Conservation (phyloP, 768 basidiomycete species). For the Termitomyces heimii region DNA sequence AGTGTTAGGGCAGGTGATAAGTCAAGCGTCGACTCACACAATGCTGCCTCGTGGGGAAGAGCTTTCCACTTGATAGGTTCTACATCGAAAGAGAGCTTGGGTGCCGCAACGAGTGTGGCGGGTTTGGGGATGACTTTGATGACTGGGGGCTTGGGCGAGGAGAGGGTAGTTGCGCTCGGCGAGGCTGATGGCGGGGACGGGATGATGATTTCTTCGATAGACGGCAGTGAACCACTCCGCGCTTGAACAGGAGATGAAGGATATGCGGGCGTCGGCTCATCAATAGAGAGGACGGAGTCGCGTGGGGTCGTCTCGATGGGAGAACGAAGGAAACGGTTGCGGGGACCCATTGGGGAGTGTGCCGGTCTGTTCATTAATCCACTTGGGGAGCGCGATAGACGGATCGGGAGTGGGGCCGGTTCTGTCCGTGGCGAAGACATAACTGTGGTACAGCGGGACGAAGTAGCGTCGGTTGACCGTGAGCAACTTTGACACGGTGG, state of each 20-base stretch:
- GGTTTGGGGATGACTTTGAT: slow-evolving; percentile 15
- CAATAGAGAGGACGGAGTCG: slow-evolving; percentile 13
- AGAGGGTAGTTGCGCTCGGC: not conserved
- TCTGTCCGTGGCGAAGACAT: slow-evolving; percentile 18
- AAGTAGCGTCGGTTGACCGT: slow-evolving; percentile 4
- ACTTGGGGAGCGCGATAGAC: slow-evolving; percentile 12
- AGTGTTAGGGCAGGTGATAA: not conserved
- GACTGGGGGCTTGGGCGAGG: not conserved
- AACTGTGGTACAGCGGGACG: not conserved
- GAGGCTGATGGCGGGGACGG: not conserved
- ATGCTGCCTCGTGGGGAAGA: slow-evolving; percentile 62
- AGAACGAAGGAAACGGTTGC: slow-evolving; percentile 12
- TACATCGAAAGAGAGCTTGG: slow-evolving; percentile 50
- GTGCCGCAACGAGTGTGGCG: slow-evolving; percentile 40
- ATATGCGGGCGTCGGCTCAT: slow-evolving; percentile 12
- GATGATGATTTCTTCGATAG: slow-evolving; percentile 8
- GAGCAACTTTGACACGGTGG: slow-evolving; percentile 1
- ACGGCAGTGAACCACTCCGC: slow-evolving; percentile 1
- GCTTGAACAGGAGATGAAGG: slow-evolving; percentile 8
- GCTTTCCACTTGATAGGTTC: slow-evolving; percentile 59
- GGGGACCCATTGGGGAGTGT: slow-evolving; percentile 17
- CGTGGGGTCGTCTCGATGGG: slow-evolving; percentile 6
- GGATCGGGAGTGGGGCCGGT: slow-evolving; percentile 14
- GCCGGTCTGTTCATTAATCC: slow-evolving; percentile 10
- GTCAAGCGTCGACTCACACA: slow-evolving; percentile 34